These are phyloP conservation scores for Alternaria triticimaculans DNA, from an alignment of 2,329 filamentous ascomycete genomes.

Conservation along the genomic window DNA sequence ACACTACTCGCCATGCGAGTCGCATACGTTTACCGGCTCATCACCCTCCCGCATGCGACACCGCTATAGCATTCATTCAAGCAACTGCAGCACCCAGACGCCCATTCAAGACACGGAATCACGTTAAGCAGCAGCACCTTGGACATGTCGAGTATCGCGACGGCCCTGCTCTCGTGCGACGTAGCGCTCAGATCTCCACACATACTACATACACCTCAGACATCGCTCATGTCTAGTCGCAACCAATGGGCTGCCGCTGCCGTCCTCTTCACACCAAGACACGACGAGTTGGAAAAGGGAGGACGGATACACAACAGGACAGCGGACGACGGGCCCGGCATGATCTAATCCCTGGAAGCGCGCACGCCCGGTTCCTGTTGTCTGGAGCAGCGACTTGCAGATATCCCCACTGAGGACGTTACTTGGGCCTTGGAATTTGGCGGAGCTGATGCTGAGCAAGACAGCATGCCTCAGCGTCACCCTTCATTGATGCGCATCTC, in stretches of 20 bases:
- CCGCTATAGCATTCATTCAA: too few relatives aligned
- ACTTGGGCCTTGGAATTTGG: neutral
- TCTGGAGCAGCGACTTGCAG: neutral
- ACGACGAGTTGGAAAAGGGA: neutral
- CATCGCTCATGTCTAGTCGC: neutral
- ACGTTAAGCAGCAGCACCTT: neutral
- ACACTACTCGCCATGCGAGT: neutral
- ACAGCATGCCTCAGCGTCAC: too few relatives aligned
- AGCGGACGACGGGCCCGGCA: neutral
- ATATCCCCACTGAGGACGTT: neutral
- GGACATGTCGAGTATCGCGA: neutral
- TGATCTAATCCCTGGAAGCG: neutral
- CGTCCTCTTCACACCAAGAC: neutral
- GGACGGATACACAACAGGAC: neutral
- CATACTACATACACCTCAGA: neutral
- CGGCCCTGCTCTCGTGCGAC: neutral
- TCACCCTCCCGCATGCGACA: neutral
- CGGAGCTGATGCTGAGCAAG: neutral
- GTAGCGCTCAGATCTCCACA: neutral
- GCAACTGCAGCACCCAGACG: too few relatives aligned
- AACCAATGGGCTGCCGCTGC: neutral
- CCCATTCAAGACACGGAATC: neutral
- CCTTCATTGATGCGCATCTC: too few relatives aligned
- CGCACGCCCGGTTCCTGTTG: neutral
- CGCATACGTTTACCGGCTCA: neutral